Evolutionary conservation across 1,139 yeast genomes (phyloP).

Genomic region (Taphrina sp.): DNA sequence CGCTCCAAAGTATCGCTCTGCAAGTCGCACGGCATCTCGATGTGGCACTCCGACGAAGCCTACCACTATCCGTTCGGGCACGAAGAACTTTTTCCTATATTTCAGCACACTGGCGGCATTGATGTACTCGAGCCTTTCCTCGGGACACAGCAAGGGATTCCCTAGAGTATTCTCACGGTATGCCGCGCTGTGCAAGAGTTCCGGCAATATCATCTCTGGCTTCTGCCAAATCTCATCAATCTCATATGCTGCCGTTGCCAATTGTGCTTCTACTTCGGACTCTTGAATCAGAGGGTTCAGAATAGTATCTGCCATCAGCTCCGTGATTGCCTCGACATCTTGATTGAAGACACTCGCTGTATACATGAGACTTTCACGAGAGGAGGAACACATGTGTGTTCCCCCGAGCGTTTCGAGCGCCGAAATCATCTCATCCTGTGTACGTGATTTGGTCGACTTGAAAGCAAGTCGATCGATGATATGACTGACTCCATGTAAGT

Average conservation of each 20-base stretch:
- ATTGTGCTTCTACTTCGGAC: slow-evolving; percentile 71
- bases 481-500: slow-evolving; percentile 68
- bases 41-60: slow-evolving; percentile 87
- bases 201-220: slow-evolving; percentile 86
- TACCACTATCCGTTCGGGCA: slow-evolving; percentile 78
- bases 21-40: slow-evolving; percentile 63
- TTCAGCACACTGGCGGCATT: slow-evolving; percentile 55
- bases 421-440: slow-evolving; percentile 72
- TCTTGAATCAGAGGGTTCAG: slow-evolving; percentile 64
- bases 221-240: slow-evolving; percentile 75
- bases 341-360: slow-evolving; percentile 90
- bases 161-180: slow-evolving; percentile 74
- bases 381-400: slow-evolving; percentile 88
- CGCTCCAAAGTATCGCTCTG: slow-evolving; percentile 59
- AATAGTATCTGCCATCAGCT: slow-evolving; percentile 76
- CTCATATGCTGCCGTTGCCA: slow-evolving; percentile 75
- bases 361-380: slow-evolving; percentile 86
- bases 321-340: slow-evolving; percentile 81
- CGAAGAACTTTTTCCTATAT: slow-evolving; percentile 67
- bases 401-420: slow-evolving; percentile 82
- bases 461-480: slow-evolving; percentile 82
- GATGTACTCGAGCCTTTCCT: slow-evolving; percentile 60
- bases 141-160: slow-evolving; percentile 78
- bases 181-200: slow-evolving; percentile 79
- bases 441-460: slow-evolving; percentile 63